A percentile compares a stretch with the other conserved stretches of the same genome.
These are phyloP conservation scores for Colletotrichum incanum DNA, from an alignment of 2,329 filamentous ascomycete genomes.

Conservation along the genomic window DNA sequence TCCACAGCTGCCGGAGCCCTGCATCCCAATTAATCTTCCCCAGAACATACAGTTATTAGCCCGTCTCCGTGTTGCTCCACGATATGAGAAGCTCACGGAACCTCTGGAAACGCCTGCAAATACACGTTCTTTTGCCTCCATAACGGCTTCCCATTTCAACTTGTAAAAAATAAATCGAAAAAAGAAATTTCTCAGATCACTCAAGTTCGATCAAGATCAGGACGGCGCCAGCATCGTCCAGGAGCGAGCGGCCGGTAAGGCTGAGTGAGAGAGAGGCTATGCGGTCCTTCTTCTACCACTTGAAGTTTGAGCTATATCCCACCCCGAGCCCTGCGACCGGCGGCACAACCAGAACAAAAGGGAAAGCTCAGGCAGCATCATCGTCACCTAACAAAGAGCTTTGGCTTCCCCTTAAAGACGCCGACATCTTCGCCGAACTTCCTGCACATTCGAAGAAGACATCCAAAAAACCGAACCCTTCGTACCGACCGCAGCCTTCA, in stretches of 20 bases:
- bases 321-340: conserved; percentile 56
- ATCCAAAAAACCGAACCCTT: conserved; percentile 15
- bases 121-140: conserved; percentile 45
- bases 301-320: conserved; percentile 77
- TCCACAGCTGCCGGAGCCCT: conserved; percentile 10
- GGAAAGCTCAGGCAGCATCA: conserved; percentile 25
- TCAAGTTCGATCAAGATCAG: not conserved
- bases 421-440: conserved; percentile 70
- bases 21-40: conserved; percentile 14
- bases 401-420: conserved; percentile 67
- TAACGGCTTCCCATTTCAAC: not conserved
- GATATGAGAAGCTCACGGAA: conserved; percentile 24
- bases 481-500: conserved; percentile 34
- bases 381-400: conserved; percentile 48
- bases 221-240: not conserved
- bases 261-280: conserved; percentile 58
- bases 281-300: conserved; percentile 76
- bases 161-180: not conserved
- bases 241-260: conserved; percentile 17
- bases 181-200: not conserved
- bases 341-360: conserved; percentile 14
- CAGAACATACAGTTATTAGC: conserved; percentile 2
- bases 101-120: not conserved
- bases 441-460: conserved; percentile 63
- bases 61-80: conserved; percentile 12